Evolutionary conservation across 169 alveolate species (phyloP), one percentile per base, ranked within the genome.

Genomic region (Eimeria necatrix): DNA sequence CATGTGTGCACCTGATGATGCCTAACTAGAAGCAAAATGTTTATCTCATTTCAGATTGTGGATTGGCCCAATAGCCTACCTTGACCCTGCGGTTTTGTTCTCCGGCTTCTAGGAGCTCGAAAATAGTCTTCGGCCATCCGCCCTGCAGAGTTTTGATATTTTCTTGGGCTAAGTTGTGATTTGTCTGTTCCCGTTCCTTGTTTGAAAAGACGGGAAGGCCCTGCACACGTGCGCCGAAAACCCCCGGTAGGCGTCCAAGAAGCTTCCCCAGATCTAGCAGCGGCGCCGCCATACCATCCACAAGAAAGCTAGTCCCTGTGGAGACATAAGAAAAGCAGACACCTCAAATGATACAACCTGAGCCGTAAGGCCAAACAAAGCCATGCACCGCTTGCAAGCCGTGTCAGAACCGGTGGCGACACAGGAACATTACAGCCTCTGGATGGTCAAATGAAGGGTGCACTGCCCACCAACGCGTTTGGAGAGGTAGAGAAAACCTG

Each of bases 401-500:
- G 41, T 32, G 3, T 32, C 41, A 32, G 41, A 32, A 32, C 41
- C 3, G 41, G 41, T 32, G 41, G 41, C 41, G 2, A 32, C 41
- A 32, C 41, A 32, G 41, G 41, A 32, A 32, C 41, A 32, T 32
- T 32, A 32, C 41, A 32, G 0, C 41, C 0, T 32, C 41, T 32
- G 41, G 41, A 32, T 32, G 41, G 41, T 2, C 2, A 32, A 32
- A 32, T 32, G 41, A 32, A 32, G 41, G 41, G 41, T 12, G 20
- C 68, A 56, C 68, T 68, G 7, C 92, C 10, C 22, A 32, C 92
- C 92, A 12, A 60, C 49, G 80, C 92, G 80, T 46, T 53, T 60
- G 61, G 60, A 85, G 81, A 60, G 80, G 20, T 85, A 85, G 51
- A 85, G 92, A 46, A 85, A 85, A 7, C 92, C 92, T 4, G 92